Percentiles rank a stretch among this genome's conserved stretches.
These are phyloP conservation scores for Hypoxylon sp. DNA, from an alignment of 2,329 filamentous ascomycete genomes.

Conservation along the genomic window DNA sequence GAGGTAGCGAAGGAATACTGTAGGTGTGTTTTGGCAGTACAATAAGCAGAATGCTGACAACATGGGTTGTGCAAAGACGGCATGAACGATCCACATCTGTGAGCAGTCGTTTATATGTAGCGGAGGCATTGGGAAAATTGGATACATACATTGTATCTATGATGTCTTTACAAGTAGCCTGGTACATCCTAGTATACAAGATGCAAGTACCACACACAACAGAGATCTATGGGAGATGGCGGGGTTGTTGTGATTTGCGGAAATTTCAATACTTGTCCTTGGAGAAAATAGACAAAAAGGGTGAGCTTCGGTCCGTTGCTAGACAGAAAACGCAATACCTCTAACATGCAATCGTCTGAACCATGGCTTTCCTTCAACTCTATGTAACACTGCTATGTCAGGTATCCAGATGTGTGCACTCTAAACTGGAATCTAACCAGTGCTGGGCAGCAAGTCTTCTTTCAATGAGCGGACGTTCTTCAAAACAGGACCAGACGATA, in stretches of 20 bases:
- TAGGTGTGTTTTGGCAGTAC: not conserved
- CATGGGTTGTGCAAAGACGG: too few relatives aligned
- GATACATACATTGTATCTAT: too few relatives aligned
- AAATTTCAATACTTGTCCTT: too few relatives aligned
- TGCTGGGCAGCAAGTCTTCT: not conserved
- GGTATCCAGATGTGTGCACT: not conserved
- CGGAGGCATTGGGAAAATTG: too few relatives aligned
- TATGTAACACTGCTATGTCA: not conserved
- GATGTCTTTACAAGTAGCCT: too few relatives aligned
- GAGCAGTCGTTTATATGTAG: not conserved
- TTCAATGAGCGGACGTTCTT: not conserved
- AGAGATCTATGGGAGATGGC: too few relatives aligned
- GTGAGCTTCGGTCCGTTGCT: not conserved
- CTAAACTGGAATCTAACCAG: not conserved
- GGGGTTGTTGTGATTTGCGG: too few relatives aligned
- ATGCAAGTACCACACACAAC: not conserved
- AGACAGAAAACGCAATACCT: not conserved
- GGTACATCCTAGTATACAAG: too few relatives aligned
- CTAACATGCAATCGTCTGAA: not conserved
- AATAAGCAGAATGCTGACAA: not conserved
- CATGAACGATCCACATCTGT: not conserved
- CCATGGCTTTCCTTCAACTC: not conserved
- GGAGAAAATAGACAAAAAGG: not conserved
- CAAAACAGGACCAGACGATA: not conserved
- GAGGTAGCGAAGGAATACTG: not conserved